These are phyloP conservation scores for Fusarium citri DNA, from an alignment of 2,329 filamentous ascomycete species.

Conservation along the genomic window DNA sequence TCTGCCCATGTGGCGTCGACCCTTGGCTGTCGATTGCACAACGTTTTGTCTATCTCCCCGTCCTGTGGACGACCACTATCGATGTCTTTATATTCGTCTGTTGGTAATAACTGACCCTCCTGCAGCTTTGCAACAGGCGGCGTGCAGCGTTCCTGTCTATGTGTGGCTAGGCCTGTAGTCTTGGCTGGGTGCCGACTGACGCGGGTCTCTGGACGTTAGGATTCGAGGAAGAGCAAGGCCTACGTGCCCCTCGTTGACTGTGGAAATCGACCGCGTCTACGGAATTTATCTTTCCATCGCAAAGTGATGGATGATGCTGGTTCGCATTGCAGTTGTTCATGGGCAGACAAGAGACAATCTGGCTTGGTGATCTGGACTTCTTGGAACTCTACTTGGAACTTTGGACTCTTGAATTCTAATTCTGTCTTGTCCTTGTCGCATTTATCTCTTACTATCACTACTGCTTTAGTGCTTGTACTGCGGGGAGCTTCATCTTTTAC, in stretches of 20 bases:
- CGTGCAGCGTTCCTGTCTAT: conserved; percentile 37
- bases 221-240: conserved; percentile 19
- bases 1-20: conserved; percentile 45
- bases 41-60: conserved; percentile 18
- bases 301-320: conserved; percentile 36
- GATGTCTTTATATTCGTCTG: conserved; percentile 7
- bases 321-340: conserved; percentile 29
- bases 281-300: conserved; percentile 10
- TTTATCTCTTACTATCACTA: conserved; percentile 12
- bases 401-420: conserved; percentile 15
- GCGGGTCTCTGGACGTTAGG: conserved; percentile 15
- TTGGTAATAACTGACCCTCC: conserved; percentile 21
- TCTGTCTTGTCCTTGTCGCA: conserved; percentile 7
- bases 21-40: conserved; percentile 42
- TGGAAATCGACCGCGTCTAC: conserved; percentile 30
- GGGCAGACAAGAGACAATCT: conserved; percentile 28
- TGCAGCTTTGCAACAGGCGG: conserved; percentile 26
- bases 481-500: conserved; percentile 24
- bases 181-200: conserved; percentile 16
- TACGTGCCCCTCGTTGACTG: conserved; percentile 27
- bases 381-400: conserved; percentile 11
- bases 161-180: conserved; percentile 32
- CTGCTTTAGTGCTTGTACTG: conserved; percentile 13
- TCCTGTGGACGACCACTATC: conserved; percentile 12
- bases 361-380: conserved; percentile 16